phyloP scores from a whole-genome alignment of 495 filamentous ascomycete species.

The Aspergillus carlsbadensis region DNA sequence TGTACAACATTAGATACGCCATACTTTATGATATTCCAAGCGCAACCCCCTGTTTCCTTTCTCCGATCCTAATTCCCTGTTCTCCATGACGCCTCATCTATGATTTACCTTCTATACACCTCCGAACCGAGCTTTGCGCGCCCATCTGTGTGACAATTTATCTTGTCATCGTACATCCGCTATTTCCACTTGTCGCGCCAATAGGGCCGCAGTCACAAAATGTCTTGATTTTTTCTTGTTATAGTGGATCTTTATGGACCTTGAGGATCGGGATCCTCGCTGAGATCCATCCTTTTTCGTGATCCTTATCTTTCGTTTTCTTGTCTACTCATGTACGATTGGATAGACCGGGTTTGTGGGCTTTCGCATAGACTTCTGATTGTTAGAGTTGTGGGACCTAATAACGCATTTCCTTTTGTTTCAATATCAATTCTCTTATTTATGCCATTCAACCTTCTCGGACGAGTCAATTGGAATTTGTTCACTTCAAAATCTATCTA shows the following conservation, averaged over 20 bases:
- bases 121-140: constrained; percentile 1
- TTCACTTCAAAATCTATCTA: background rate
- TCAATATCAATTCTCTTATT: constrained; percentile 8
- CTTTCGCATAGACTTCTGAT: constrained; percentile 17
- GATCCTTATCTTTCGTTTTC: constrained; percentile 11
- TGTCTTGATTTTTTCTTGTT: background rate
- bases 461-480: too few relatives aligned
- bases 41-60: constrained; percentile 9
- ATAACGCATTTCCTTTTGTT: constrained; percentile 18
- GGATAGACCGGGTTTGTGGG: constrained; percentile 21
- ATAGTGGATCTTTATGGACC: too few relatives aligned
- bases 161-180: constrained; percentile 1
- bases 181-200: background rate
- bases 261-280: background rate
- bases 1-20: constrained; percentile 20
- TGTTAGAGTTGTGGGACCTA: constrained; percentile 20
- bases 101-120: constrained; percentile 5
- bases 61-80: constrained; percentile 16
- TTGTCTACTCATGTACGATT: constrained; percentile 17
- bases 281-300: background rate
- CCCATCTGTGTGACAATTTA: background rate
- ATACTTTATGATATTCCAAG: constrained; percentile 22
- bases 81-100: constrained; percentile 15
- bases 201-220: background rate
- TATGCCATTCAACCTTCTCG: background rate